These are phyloP conservation scores for Miscanthus sacchariflorus DNA, from an alignment of 202 grass and related monocot genomes.

Conservation along the genomic window DNA sequence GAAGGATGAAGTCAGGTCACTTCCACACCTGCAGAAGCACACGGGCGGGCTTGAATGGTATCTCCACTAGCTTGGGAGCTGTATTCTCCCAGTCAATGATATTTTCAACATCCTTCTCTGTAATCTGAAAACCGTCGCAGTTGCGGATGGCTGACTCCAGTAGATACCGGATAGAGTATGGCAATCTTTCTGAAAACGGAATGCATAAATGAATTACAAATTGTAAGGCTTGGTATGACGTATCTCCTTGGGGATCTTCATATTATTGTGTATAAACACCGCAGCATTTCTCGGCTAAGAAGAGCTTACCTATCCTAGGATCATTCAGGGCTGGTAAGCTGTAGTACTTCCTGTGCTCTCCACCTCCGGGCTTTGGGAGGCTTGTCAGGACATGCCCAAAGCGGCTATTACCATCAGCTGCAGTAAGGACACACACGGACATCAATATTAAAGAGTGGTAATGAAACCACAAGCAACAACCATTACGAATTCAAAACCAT, in stretches of 20 bases:
- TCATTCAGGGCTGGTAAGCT: constrained; percentile 76
- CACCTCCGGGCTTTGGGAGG: constrained; percentile 14
- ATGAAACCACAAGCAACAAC: background rate
- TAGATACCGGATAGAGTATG: constrained; percentile 84
- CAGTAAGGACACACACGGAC: background rate
- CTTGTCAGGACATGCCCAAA: constrained; percentile 24
- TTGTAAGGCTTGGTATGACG: background rate
- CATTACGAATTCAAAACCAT: background rate
- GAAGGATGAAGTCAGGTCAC: background rate
- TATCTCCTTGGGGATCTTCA: background rate
- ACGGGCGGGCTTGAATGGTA: constrained; percentile 92
- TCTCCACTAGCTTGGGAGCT: constrained; percentile 84
- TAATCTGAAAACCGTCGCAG: constrained; percentile 86
- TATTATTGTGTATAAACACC: background rate
- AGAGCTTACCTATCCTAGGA: constrained; percentile 76
- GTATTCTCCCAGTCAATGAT: constrained; percentile 97
- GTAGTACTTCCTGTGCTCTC: constrained; percentile 72
- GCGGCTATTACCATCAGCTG: background rate
- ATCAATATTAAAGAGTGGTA: background rate
- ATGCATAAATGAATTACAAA: background rate
- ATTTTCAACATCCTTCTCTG: constrained; percentile 85
- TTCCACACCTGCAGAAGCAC: constrained; percentile 87
- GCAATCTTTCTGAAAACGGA: constrained; percentile 73
- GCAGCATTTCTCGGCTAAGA: background rate
- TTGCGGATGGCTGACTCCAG: constrained; percentile 90